Base-by-base conservation (phyloP, 1,284 basidiomycete species). In the Termitomyces sp. region DNA sequence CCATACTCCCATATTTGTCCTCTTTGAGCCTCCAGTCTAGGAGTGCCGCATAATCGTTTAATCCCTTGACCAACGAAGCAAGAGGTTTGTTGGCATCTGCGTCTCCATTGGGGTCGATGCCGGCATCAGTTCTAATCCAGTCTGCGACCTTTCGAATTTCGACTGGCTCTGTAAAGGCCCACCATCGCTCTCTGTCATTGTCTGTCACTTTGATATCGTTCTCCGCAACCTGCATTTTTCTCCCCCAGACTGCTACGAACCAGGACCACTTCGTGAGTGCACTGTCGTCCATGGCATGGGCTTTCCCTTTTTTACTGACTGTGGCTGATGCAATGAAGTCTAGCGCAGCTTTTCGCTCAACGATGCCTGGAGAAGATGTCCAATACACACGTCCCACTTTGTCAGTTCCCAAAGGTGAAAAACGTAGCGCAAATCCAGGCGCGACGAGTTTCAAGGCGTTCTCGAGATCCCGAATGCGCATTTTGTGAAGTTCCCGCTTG, bases 231-330 rank as follows among this genome's bases (percentile, higher is more conserved):
- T 41, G 34, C 4, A 43, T 46, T 55, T 71, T 75, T 62, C 66
- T 76, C 0, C 87, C 87, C 77, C 79, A 86, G 0, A 88, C 82
- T 0, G 77, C 81, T n/a, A 90, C 60, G 64, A 87, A 84, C 83
- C 83, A 88, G 1, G 80, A 74, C 86, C 86, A 90, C 34, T 78
- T 74, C 55, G 65, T 73, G 65, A 83, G 69, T 37, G 69, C 64
- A 30, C 64, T 63, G 31, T 79, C 69, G 16, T 50, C 28, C 19
- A 81, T 78, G 11, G 69, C 60, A 10, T 71, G 67, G 10, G 69
- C 68, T 57, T 70, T 71, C 71, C 65, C n/a, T 57, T 62, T 59
- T 65, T 72, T 49, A 64, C 64, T 37, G 64, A 66, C 46, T 65
- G 54, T 46, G 30, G 56, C 46, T 35, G 57, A 42, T 37, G 61